Evolutionary conservation across 2,329 filamentous ascomycete species (phyloP).

Genomic region (Xylaria sp.): DNA sequence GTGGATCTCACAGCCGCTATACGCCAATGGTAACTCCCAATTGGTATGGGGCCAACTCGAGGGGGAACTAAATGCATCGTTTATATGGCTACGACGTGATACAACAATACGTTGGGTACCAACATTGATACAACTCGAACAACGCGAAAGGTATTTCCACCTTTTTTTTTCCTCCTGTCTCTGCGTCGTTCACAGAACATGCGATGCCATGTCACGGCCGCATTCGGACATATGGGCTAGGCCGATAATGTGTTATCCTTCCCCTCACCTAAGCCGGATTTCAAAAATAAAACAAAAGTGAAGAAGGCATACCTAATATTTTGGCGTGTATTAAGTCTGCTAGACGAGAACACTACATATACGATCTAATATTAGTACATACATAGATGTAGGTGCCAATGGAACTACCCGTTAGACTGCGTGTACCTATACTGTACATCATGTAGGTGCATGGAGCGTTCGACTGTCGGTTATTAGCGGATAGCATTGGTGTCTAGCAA

Average conservation of each 20-base stretch:
- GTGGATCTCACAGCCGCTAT: slow-evolving; percentile 32
- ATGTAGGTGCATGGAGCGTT: slow-evolving; percentile 12
- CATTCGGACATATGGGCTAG: slow-evolving; percentile 19
- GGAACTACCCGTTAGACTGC: not conserved
- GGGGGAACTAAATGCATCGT: slow-evolving; percentile 4
- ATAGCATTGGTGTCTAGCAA: slow-evolving; percentile 18
- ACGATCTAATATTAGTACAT: too few species aligned
- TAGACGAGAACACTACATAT: not conserved
- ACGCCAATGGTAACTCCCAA: slow-evolving; percentile 46
- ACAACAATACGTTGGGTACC: slow-evolving; percentile 35
- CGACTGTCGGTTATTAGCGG: slow-evolving; percentile 28
- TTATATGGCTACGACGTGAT: slow-evolving; percentile 22
- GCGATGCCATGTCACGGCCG: slow-evolving; percentile 28
- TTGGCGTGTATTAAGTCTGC: too few species aligned
- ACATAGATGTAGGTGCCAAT: not conserved
- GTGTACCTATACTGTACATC: not conserved
- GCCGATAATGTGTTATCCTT: slow-evolving; percentile 10
- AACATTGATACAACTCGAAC: slow-evolving; percentile 34
- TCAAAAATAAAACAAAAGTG: not conserved
- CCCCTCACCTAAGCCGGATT: slow-evolving; percentile 16
- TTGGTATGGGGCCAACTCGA: slow-evolving; percentile 36
- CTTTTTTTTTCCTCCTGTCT: slow-evolving; percentile 16
- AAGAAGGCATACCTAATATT: not conserved
- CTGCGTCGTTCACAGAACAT: slow-evolving; percentile 30
- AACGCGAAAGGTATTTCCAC: slow-evolving; percentile 7